Conservation (phyloP, 2,329 filamentous ascomycete species). For the Colletotrichum caudatum region DNA sequence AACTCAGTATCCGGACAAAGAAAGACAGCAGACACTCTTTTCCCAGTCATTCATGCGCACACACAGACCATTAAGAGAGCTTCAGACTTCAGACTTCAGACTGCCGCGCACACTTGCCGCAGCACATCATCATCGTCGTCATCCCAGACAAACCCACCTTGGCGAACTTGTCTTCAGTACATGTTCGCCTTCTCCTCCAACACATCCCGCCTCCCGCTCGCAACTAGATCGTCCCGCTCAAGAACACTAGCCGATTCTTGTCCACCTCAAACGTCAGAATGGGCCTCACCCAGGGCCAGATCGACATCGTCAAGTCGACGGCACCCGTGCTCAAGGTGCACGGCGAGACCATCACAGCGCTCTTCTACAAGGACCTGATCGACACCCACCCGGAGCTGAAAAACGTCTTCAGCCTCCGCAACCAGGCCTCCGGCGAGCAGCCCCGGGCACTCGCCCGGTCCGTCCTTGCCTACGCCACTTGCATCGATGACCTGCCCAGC, state of each 20-base stretch:
- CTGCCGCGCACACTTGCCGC: conserved; percentile 16
- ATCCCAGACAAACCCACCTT: background rate
- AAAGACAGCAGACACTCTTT: conserved; percentile 21
- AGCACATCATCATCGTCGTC: conserved; percentile 12
- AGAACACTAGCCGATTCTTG: conserved; percentile 5
- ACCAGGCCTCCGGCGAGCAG: conserved; percentile 77
- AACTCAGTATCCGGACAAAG: conserved; percentile 3
- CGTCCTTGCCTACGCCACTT: conserved; percentile 77
- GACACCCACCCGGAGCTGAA: conserved; percentile 72
- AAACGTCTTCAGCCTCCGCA: conserved; percentile 77
- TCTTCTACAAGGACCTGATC: conserved; percentile 80
- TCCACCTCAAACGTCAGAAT: conserved; percentile 47
- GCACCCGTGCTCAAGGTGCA: conserved; percentile 78
- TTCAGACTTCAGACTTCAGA: background rate
- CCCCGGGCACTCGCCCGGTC: conserved; percentile 76
- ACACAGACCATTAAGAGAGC: conserved; percentile 18
- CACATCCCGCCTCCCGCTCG: conserved; percentile 16
- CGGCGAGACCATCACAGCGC: conserved; percentile 75
- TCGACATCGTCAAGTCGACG: conserved; percentile 80
- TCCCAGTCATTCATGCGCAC: background rate
- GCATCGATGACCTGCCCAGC: conserved; percentile 77
- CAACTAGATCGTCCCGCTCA: conserved; percentile 8
- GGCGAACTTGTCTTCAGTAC: background rate
- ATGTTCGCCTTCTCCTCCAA: conserved; percentile 19
- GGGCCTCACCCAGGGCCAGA: conserved; percentile 72